Base-by-base conservation (phyloP, 2,329 filamentous ascomycete species). In the Beauveria sp. region DNA sequence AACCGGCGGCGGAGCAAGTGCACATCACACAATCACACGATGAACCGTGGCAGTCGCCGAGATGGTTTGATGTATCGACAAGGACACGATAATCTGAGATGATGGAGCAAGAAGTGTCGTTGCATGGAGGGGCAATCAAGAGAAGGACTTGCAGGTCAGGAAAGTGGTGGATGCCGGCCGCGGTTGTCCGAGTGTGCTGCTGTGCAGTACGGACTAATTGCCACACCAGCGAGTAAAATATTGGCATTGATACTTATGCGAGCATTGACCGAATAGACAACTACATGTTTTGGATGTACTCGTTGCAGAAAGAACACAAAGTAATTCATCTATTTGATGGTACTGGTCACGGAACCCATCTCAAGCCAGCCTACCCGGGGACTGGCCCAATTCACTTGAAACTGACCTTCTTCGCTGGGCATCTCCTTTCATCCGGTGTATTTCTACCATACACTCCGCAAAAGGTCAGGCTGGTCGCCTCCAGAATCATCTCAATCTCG, bases 401-500 rank as follows among this genome's bases (percentile, higher is more conserved):
- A 34, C 30, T 42, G 10, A 54, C 34, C 34, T 42, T 54, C 51
- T 42, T 54, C 34, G 51, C 51, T 42, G 51, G 51, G 34, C 51
- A 54, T 43, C 51, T 54, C 34, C 20, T 54, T 42, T 54, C 51
- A 26, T 38, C 20, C n/a, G 30, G 51, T 42, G n/a, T 54, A 42
- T 42, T 42, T 54, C 51, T 54, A 30, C 34, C 51, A 42, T 54
- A 54, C 34, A 54, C 51, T 42, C 51, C 51, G 34, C 51, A 54
- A 34, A 54, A 54, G 10, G 30, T 24, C 34, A 54, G 20, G n/a
- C 51, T 54, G 20, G 51, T 54, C 34, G 51, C 51, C 51, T 54
- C 16, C 34, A 54, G 51, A 26, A 54, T 54, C 51, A 54, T 54
- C 51, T 54, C 51, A 43, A 54, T 54, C 51, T 54, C 51, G 34